Evolutionary conservation across 2,329 filamentous ascomycete species (phyloP), one percentile per base, ranked within the genome.

Genomic region (Arthrinium phaeospermum): DNA sequence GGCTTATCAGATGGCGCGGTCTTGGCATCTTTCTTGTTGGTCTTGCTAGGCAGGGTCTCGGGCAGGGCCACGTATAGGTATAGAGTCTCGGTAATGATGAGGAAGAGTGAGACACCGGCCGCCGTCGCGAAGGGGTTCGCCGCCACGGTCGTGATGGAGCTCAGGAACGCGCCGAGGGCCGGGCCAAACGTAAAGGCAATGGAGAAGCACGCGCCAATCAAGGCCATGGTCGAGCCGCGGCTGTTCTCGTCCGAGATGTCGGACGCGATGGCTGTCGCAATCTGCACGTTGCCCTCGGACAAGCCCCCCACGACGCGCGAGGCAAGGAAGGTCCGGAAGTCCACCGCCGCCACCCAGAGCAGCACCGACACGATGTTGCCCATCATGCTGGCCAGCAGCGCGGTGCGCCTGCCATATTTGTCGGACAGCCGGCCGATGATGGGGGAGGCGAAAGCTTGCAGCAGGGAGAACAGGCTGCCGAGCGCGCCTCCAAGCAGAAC

Each of bases 111-210:
- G 75, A 98, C 94, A 0, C 93, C 93, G 0, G 96, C 96, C 0
- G 96, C 95, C 0, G 94, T 94, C 8, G 95, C 96, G 82, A 99
- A 99, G 0, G 96, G 96, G 80, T 99, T 99, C 37, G 92, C 92
- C 3, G 92, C 91, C 34, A 98, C 92, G 6, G 91, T 90, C 19
- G 91, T 90, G 74, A 98, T 91, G 70, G 89, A 92, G 75, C 94
- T 93, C 30, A 99, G 86, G 81, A 91, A 96, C 2, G 96, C 96
- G 73, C 96, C 96, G 10, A 99, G 88, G 13, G 95, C 95, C 0
- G 96, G 96, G 0, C 96, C 96, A 80, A 98, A 97, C 0, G 96
- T 99, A 81, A 99, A 99, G 24, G 96, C 96, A 76, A 99, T 92
- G 74, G 94, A 97, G 85, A 99, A 99, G 85, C 96, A 98, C 19